Base-by-base conservation (phyloP, 148 eudicot species). In the Chenopodium formosanum region DNA sequence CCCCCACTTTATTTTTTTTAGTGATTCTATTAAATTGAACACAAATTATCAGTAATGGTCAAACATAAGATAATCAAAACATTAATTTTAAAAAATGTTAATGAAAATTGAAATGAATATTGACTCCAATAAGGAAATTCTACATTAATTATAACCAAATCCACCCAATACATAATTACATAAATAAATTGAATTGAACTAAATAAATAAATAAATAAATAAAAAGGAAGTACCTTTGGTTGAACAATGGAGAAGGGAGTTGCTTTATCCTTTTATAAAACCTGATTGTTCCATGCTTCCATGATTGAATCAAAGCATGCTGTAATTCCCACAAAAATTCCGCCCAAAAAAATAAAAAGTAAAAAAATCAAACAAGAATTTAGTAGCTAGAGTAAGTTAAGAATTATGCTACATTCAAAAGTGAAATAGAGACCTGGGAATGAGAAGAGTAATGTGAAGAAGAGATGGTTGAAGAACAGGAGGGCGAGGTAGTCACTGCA, bases 341-440 rank as follows among this genome's bases (percentile, higher is more conserved):
- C 78, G 31, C 29, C 4, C 1, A 5, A 27, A 20, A 31, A 6
- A 75, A 37, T 22, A 12, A 64, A 52, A 60, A 7, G 10, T 48
- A 12, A 69, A 19, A 20, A 71, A 29, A 2, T 2, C 65, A 27
- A 67, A 19, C 58, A 69, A 58, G n/a, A 60, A 27, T 25, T 46
- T 25, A 73, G 70, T 25, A 73, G 70, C 71, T 6, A 17, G 2
- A 56, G 23, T 40, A 1, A 78, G 70, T 10, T 52, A 16, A 56
- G 62, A 13, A 20, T 47, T 14, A 68, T 13, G 11, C 7, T 2
- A 14, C 14, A 29, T 7, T 60, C 5, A 73, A 10, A 32, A 71
- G 66, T 44, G 78, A 73, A 78, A 74, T 80, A 34, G 71, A 75
- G 73, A 87, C 88, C 81, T 84, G 76, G 37, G 56, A 82, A 79